phyloP scores from a whole-genome alignment of 2,329 filamentous ascomycete species.

The Apiospora koreana region DNA sequence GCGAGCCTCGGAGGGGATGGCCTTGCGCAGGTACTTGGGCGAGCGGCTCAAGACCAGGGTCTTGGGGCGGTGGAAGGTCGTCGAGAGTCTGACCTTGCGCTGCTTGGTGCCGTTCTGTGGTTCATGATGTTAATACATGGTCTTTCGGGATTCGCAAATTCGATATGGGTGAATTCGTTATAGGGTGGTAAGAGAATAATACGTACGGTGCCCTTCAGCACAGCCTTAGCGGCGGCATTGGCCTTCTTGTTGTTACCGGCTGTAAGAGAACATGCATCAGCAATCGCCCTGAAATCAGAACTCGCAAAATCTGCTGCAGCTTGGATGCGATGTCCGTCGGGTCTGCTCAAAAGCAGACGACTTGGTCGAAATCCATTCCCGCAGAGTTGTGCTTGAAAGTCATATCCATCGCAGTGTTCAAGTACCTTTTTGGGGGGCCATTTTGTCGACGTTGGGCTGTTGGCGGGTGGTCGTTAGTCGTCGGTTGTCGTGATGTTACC shows the following conservation, averaged over 20 bases:
- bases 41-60: constrained; percentile 87
- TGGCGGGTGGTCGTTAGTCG: constrained; percentile 15
- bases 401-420: constrained; percentile 19
- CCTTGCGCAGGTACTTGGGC: constrained; percentile 97
- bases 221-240: constrained; percentile 91
- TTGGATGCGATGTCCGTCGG: constrained; percentile 50
- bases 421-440: constrained; percentile 51
- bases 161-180: background rate
- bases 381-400: background rate
- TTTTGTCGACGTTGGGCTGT: constrained; percentile 20
- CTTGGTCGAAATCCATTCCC: constrained; percentile 17
- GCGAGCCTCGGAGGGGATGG: constrained; percentile 82
- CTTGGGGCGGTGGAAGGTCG: constrained; percentile 97
- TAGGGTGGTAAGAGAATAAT: background rate
- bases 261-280: constrained; percentile 61
- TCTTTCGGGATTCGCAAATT: background rate
- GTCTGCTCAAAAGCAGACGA: constrained; percentile 18
- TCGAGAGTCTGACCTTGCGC: constrained; percentile 88
- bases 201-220: constrained; percentile 86
- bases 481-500: constrained; percentile 10
- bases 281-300: constrained; percentile 68
- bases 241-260: constrained; percentile 82
- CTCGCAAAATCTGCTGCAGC: constrained; percentile 78
- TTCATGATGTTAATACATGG: background rate
- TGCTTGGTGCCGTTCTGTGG: constrained; percentile 68